Conservation (phyloP, 2,329 filamentous ascomycete genomes). For the Bipolaris cookei region DNA sequence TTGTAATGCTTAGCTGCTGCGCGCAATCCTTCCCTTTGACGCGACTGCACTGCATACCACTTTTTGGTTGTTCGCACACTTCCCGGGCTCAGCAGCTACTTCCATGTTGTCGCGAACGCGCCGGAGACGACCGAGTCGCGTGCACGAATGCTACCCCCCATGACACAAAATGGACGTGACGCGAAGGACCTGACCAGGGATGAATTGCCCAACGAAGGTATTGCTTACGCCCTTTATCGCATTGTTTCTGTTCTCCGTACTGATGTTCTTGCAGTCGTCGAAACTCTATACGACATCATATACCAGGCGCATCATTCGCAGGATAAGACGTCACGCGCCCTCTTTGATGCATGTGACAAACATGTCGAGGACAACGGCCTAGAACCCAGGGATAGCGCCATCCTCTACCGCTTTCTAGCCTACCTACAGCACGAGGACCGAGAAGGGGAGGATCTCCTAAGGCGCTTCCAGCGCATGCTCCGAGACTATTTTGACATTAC, state of each 20-base stretch:
- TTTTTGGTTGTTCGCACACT: slow-evolving; percentile 11
- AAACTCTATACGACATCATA: slow-evolving; percentile 78
- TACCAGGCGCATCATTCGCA: slow-evolving; percentile 70
- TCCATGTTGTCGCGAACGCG: slow-evolving; percentile 52
- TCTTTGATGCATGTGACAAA: slow-evolving; percentile 81
- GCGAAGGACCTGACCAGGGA: slow-evolving; percentile 50
- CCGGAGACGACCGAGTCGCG: slow-evolving; percentile 45
- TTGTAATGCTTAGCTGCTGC: slow-evolving; percentile 36
- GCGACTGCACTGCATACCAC: slow-evolving; percentile 3
- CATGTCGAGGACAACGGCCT: slow-evolving; percentile 74
- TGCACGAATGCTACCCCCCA: slow-evolving; percentile 53
- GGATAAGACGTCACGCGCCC: slow-evolving; percentile 70
- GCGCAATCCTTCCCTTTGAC: slow-evolving; percentile 12
- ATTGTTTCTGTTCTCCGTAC: not conserved
- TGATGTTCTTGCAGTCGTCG: slow-evolving; percentile 67
- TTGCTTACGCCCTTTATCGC: not conserved
- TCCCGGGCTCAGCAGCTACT: slow-evolving; percentile 12
- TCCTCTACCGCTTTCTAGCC: slow-evolving; percentile 79
- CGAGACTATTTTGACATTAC: slow-evolving; percentile 62
- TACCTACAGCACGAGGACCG: slow-evolving; percentile 60
- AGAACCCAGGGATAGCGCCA: slow-evolving; percentile 74
- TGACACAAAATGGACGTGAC: slow-evolving; percentile 46
- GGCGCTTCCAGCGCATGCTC: slow-evolving; percentile 74
- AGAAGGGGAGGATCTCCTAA: slow-evolving; percentile 58
- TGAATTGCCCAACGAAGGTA: slow-evolving; percentile 47